phyloP scores from a whole-genome alignment of 768 basidiomycete genomes.

The Suillus brevipes region DNA sequence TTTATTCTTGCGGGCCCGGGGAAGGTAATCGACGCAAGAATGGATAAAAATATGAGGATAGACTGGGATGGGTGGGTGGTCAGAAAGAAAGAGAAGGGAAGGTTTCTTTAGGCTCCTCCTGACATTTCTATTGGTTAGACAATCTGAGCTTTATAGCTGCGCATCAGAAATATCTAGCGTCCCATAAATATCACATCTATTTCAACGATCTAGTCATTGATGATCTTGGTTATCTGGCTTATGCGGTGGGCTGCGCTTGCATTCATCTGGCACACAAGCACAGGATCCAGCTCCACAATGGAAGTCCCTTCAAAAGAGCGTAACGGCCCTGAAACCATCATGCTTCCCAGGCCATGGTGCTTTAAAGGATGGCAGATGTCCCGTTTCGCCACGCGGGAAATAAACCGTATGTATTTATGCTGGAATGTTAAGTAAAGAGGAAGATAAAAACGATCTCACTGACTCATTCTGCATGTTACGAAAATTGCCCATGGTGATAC shows the following conservation, averaged over 20 bases:
- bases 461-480: not conserved
- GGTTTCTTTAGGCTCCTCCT: not conserved
- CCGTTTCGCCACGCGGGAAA: not conserved
- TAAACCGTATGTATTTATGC: not conserved
- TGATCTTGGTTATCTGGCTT: not conserved
- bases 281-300: not conserved
- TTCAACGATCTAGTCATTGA: not conserved
- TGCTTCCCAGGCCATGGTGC: too few species aligned
- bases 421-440: not conserved
- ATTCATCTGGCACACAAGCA: not conserved
- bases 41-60: constrained; percentile 32
- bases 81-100: not conserved
- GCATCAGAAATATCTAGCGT: not conserved
- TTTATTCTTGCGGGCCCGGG: constrained; percentile 22
- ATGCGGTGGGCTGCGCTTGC: not conserved
- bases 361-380: not conserved
- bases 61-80: constrained; percentile 49
- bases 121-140: not conserved
- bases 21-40: not conserved
- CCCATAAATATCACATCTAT: not conserved
- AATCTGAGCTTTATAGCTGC: not conserved
- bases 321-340: too few species aligned
- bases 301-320: not conserved
- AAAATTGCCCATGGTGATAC: too few species aligned
- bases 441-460: not conserved